Base-by-base conservation (phyloP, 805 yeast species). In the Saturnispora diversa region DNA sequence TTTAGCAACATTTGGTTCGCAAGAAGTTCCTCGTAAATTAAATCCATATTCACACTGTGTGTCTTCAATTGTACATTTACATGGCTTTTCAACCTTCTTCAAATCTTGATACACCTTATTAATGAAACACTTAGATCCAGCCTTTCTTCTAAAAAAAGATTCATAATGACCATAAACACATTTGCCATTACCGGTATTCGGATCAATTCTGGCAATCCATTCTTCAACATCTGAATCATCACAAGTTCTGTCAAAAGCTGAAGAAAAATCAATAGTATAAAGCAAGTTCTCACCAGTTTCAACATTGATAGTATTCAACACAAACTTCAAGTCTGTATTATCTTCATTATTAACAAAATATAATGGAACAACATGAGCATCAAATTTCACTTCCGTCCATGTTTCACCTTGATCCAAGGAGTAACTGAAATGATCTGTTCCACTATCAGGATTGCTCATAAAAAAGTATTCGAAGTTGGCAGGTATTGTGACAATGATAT, bases 111-210 rank as follows among this genome's bases (percentile, higher is more conserved):
- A 74, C 13, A 69, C 51, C 33, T 64, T 63, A 41, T 65, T 65
- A 10, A 75, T 74, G 54, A 72, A 72, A 64, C 95, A 86, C 44
- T 75, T 54, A 1, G 88, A 72, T 33, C 69, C 73, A 34, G 67
- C 66, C 50, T 77, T 78, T 63, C 94, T 75, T 58, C 94, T 70
- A 34, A 49, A 55, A 53, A 75, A 79, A 46, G 66, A 72, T 50
- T 80, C 84, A 46, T 65, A 70, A 43, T 75, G 81, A 6, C 95
- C 95, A 61, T 70, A 66, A 15, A 83, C 64, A 64, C 95, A 85
- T 45, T 60, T 44, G 3, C 71, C 69, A 4, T 56, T 49, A 1
- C 43, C 52, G 7, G 59, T 56, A 5, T 49, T 49, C 0, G 56
- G 57, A 15, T 59, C 55, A 2, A 59, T 53, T 48, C 82, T 65